A percentile compares a stretch with the other conserved stretches of the same genome.
These are phyloP conservation scores for Lagenaria siceraria DNA, from an alignment of 306 rosid species.

Conservation along the genomic window DNA sequence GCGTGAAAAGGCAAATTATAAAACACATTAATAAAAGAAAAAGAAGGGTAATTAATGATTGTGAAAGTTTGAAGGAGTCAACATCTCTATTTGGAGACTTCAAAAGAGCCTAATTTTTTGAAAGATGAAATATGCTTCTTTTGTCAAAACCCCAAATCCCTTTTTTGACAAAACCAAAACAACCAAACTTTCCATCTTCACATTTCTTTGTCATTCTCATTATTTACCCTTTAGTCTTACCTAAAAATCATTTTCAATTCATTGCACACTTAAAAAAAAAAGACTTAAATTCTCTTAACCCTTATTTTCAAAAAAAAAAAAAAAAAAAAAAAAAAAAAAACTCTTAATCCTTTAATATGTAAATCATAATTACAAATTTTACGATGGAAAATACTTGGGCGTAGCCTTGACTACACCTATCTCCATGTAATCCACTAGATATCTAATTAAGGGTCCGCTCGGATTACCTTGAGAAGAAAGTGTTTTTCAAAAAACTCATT, in stretches of 20 bases:
- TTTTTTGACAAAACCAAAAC: not conserved
- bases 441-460: too few relatives aligned
- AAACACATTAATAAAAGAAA: too few relatives aligned
- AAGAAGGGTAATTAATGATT: not conserved
- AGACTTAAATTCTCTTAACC: too few relatives aligned
- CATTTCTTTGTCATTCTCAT: not conserved
- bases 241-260: not conserved
- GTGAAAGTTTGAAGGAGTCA: not conserved
- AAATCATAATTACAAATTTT: not conserved
- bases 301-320: too few relatives aligned
- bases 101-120: not conserved
- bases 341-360: not conserved
- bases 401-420: too few relatives aligned
- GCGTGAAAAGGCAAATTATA: too few relatives aligned
- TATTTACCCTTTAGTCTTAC: not conserved
- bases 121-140: not conserved
- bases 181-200: not conserved
- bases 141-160: not conserved
- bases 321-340: too few relatives aligned
- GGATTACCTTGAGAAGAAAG: too few relatives aligned
- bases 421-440: too few relatives aligned
- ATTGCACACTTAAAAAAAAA: too few relatives aligned
- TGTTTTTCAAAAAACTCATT: too few relatives aligned
- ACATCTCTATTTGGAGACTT: not conserved
- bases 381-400: too few relatives aligned